Conservation (phyloP, 805 yeast genomes). For the Yarrowia phangngaensis region DNA sequence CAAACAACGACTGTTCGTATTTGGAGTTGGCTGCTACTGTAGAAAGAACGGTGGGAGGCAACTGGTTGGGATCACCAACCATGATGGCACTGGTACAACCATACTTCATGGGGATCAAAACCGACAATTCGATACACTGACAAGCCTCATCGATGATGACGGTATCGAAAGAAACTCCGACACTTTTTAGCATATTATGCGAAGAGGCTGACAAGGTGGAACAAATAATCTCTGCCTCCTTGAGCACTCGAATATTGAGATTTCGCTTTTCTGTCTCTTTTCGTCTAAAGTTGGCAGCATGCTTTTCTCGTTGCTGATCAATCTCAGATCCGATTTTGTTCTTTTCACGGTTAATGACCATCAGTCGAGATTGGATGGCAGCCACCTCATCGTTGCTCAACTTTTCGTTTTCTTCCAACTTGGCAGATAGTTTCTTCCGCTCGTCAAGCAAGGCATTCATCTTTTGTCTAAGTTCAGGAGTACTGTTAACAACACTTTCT, state of each 20-base stretch:
- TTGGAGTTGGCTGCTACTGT: constrained; percentile 74
- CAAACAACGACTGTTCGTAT: constrained; percentile 90
- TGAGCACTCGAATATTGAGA: constrained; percentile 66
- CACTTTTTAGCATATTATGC: constrained; percentile 71
- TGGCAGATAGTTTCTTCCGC: constrained; percentile 42
- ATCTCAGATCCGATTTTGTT: constrained; percentile 67
- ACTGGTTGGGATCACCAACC: constrained; percentile 98
- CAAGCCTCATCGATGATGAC: constrained; percentile 97
- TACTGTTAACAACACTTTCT: constrained; percentile 39
- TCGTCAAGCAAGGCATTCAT: constrained; percentile 44
- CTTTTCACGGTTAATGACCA: constrained; percentile 56
- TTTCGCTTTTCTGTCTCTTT: constrained; percentile 75
- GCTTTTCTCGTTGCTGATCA: constrained; percentile 75
- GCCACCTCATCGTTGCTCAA: constrained; percentile 17
- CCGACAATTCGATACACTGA: constrained; percentile 90
- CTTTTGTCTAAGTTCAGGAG: constrained; percentile 39
- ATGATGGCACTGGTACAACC: constrained; percentile 87
- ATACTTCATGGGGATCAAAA: constrained; percentile 85
- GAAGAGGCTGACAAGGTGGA: constrained; percentile 93
- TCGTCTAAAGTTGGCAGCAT: constrained; percentile 63
- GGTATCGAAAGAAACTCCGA: constrained; percentile 77
- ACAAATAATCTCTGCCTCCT: constrained; percentile 79
- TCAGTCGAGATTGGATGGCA: constrained; percentile 42
- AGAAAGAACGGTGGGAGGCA: constrained; percentile 94
- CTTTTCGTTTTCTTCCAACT: constrained; percentile 1